These are phyloP conservation scores for Olyra latifolia DNA, from an alignment of 176 grass and related monocot species.

Conservation along the genomic window DNA sequence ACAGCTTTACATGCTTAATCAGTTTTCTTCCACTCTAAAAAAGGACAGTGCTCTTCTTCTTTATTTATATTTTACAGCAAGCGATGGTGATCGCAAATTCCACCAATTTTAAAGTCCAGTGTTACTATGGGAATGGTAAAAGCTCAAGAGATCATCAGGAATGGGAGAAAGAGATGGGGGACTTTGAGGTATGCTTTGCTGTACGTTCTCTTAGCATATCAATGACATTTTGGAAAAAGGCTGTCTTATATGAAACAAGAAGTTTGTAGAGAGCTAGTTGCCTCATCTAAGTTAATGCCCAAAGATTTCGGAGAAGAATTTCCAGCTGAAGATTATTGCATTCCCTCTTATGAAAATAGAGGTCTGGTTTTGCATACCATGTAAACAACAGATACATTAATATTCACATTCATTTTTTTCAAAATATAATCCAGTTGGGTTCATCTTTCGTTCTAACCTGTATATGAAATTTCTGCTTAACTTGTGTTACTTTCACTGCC, in stretches of 20 bases:
- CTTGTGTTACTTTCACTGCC: slow-evolving; percentile 26
- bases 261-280: slow-evolving; percentile 13
- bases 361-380: slow-evolving; percentile 10
- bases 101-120: slow-evolving; percentile 81
- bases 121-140: slow-evolving; percentile 56
- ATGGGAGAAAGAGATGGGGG: slow-evolving; percentile 68
- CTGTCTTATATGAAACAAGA: slow-evolving; percentile 8
- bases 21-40: slow-evolving; percentile 12
- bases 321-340: neutral
- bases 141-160: slow-evolving; percentile 62
- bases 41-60: neutral
- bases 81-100: slow-evolving; percentile 77
- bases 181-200: slow-evolving; percentile 56
- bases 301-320: slow-evolving; percentile 1
- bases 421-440: slow-evolving; percentile 8
- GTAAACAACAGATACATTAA: slow-evolving; percentile 10
- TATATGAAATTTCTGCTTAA: slow-evolving; percentile 38
- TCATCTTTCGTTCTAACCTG: slow-evolving; percentile 5
- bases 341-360: slow-evolving; percentile 19
- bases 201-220: slow-evolving; percentile 19
- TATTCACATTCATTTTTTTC: slow-evolving; percentile 9
- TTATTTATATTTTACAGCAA: slow-evolving; percentile 66
- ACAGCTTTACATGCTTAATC: slow-evolving; percentile 32
- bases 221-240: slow-evolving; percentile 18
- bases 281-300: slow-evolving; percentile 14